These are phyloP conservation scores for Piper betle DNA, from an alignment of 164 flowering plant genomes.

Conservation along the genomic window DNA sequence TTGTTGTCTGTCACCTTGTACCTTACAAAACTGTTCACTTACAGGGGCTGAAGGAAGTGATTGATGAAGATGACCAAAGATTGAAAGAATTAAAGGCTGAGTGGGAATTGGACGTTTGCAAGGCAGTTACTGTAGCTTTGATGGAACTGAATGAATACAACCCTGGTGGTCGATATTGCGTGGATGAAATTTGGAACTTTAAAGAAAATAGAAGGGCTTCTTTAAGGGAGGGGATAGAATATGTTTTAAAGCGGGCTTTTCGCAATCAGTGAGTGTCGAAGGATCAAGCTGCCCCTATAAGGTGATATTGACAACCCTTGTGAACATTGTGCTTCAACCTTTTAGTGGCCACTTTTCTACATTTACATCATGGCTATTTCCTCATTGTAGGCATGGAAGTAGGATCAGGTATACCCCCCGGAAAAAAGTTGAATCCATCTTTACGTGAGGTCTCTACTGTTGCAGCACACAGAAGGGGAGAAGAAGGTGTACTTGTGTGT, in stretches of 20 bases:
- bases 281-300: no score
- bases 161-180: conserved; percentile 39
- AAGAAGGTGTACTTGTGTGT: no score
- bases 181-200: conserved; percentile 43
- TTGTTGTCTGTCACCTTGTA: not conserved
- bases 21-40: not conserved
- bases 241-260: conserved; percentile 9
- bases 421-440: no score
- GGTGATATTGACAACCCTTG: no score
- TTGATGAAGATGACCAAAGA: conserved; percentile 39
- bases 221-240: conserved; percentile 28
- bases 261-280: no score
- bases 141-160: conserved; percentile 14
- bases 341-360: no score
- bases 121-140: conserved; percentile 31
- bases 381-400: no score
- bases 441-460: no score
- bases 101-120: conserved; percentile 24
- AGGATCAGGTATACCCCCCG: no score
- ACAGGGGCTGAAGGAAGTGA: conserved; percentile 24
- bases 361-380: no score
- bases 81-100: conserved; percentile 24
- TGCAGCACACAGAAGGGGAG: no score
- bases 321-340: no score
- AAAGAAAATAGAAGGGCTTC: conserved; percentile 33